A percentile compares a stretch with the other conserved stretches of the same genome.
These are phyloP conservation scores for Leptographium procerum DNA, from an alignment of 2,329 filamentous ascomycete species.

Conservation along the genomic window DNA sequence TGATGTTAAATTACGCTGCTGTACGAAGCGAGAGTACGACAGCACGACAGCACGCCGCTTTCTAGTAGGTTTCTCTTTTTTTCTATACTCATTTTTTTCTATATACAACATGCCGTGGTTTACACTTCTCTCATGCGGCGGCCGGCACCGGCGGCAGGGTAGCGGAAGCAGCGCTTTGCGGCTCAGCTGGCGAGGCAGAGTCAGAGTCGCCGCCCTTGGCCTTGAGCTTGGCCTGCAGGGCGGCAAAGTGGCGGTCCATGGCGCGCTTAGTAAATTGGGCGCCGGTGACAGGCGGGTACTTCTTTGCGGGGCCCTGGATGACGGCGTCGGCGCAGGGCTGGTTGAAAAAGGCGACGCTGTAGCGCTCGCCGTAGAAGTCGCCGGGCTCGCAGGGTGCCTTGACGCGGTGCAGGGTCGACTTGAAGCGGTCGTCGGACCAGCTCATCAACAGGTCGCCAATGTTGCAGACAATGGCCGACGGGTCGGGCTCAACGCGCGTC, in stretches of 20 bases:
- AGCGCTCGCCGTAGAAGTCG: conserved; percentile 47
- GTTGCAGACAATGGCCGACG: conserved; percentile 49
- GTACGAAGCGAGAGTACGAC: too few species aligned
- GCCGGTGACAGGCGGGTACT: conserved; percentile 50
- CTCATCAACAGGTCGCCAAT: conserved; percentile 57
- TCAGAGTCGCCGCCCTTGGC: too few species aligned
- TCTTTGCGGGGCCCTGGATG: conserved; percentile 50
- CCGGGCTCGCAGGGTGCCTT: conserved; percentile 43
- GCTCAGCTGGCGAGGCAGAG: too few species aligned
- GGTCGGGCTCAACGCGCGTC: conserved; percentile 48
- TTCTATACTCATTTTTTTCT: too few species aligned
- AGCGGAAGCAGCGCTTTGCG: neutral
- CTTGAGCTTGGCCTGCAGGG: conserved; percentile 11
- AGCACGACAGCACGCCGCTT: too few species aligned
- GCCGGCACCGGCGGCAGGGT: neutral
- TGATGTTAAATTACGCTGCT: too few species aligned
- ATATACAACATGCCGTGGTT: too few species aligned
- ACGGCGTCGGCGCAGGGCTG: conserved; percentile 43
- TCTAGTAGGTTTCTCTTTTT: too few species aligned
- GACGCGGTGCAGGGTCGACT: conserved; percentile 54
- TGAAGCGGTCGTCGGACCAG: conserved; percentile 57
- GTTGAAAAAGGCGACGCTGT: conserved; percentile 53
- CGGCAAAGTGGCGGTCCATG: conserved; percentile 16
- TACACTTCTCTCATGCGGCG: too few species aligned
- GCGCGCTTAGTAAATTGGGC: conserved; percentile 39